A percentile compares a stretch with the other conserved stretches of the same genome.
These are phyloP conservation scores for Saitoella complicata DNA, from an alignment of 805 yeast genomes.

Conservation along the genomic window DNA sequence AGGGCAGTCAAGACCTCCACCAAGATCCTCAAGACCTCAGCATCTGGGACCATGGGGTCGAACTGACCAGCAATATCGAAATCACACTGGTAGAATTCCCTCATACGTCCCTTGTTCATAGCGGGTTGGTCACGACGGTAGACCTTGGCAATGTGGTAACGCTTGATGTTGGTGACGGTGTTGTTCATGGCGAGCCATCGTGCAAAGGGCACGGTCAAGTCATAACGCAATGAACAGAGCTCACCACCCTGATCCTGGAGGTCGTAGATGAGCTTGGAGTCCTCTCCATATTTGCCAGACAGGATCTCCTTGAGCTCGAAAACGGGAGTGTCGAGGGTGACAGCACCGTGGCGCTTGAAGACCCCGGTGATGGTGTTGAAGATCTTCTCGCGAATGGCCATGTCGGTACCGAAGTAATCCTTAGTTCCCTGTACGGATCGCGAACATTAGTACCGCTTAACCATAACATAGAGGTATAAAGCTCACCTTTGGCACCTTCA, in stretches of 20 bases:
- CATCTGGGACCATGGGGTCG: constrained; percentile 92
- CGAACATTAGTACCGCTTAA: too few species aligned
- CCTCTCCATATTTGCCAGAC: constrained; percentile 97
- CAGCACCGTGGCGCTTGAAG: constrained; percentile 95
- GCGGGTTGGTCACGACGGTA: constrained; percentile 99
- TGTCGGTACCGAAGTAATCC: constrained; percentile 97
- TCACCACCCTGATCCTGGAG: constrained; percentile 99
- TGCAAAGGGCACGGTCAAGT: constrained; percentile 96
- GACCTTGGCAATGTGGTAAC: constrained; percentile 95
- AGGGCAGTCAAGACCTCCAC: constrained; percentile 73
- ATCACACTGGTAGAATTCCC: constrained; percentile 98
- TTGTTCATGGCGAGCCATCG: constrained; percentile 87
- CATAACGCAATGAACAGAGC: constrained; percentile 84
- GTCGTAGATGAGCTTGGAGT: constrained; percentile 87
- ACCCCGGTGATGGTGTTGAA: constrained; percentile 54
- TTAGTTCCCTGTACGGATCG: constrained; percentile 30
- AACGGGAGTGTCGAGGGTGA: constrained; percentile 95
- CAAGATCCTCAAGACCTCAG: constrained; percentile 66
- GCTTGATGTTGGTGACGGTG: constrained; percentile 70
- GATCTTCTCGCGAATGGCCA: constrained; percentile 83
- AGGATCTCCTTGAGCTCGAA: constrained; percentile 90
- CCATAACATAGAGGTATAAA: too few species aligned
- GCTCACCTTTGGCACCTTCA: constrained; percentile 76
- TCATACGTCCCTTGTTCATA: constrained; percentile 99
- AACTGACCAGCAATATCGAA: constrained; percentile 89